Evolutionary conservation across 306 rosid genomes (phyloP).

Genomic region (Potentilla sterilis): DNA sequence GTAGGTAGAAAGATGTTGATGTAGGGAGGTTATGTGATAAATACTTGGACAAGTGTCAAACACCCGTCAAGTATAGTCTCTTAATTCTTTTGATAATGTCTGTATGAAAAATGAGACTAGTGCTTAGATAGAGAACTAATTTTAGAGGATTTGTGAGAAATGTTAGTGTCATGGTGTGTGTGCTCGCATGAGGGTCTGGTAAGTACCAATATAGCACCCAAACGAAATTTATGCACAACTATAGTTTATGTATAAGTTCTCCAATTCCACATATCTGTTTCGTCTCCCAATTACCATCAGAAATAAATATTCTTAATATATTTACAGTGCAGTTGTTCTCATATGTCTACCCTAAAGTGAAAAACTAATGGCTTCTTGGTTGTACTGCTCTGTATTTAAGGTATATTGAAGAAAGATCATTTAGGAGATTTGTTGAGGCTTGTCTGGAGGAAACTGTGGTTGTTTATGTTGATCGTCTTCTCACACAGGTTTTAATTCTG

Average conservation of each 20-base stretch:
- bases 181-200: background rate
- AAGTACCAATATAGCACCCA: background rate
- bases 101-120: background rate
- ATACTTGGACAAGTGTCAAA: background rate
- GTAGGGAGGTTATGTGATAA: background rate
- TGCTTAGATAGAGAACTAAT: background rate
- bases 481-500: constrained; percentile 63
- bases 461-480: constrained; percentile 86
- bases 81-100: background rate
- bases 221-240: background rate
- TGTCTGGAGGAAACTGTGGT: constrained; percentile 93
- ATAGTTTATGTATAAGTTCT: background rate
- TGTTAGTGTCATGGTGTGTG: background rate
- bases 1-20: background rate
- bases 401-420: constrained; percentile 97
- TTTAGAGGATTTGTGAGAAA: background rate
- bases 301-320: background rate
- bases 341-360: background rate
- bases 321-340: background rate
- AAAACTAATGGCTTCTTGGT: constrained; percentile 9
- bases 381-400: constrained; percentile 35
- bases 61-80: background rate
- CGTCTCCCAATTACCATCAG: background rate
- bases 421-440: constrained; percentile 97
- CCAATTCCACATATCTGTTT: background rate